Percentiles rank a stretch among this genome's conserved stretches.
Evolutionary conservation across 371 early-diverging fungal species (phyloP).

Genomic region (Catenaria anguillulae): DNA sequence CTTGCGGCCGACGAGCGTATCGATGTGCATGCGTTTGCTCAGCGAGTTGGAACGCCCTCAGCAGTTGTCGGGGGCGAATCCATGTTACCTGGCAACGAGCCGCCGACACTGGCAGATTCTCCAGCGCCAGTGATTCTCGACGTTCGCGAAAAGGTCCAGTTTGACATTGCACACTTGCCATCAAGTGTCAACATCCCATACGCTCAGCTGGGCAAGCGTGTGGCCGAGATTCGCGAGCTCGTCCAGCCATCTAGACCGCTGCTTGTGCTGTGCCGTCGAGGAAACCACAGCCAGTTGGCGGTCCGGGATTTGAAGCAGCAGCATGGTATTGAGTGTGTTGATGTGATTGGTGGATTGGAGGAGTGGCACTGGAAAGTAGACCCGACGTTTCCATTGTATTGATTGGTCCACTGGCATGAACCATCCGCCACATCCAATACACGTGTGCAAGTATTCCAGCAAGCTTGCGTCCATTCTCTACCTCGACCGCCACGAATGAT

Average conservation of each 20-base stretch:
- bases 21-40: constrained; percentile 7
- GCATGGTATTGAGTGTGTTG: constrained; percentile 29
- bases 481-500: too few relatives aligned
- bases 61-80: background rate
- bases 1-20: constrained; percentile 11
- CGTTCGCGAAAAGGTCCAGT: constrained; percentile 69
- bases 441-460: too few relatives aligned
- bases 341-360: constrained; percentile 68
- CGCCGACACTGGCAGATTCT: too few relatives aligned
- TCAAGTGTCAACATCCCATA: constrained; percentile 42
- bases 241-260: constrained; percentile 9
- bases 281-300: constrained; percentile 82
- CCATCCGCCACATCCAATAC: too few relatives aligned
- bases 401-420: too few relatives aligned
- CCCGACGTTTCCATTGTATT: constrained; percentile 67
- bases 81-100: too few relatives aligned
- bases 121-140: constrained; percentile 42
- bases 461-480: too few relatives aligned
- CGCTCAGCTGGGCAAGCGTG: constrained; percentile 15
- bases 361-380: constrained; percentile 66
- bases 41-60: constrained; percentile 5
- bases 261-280: constrained; percentile 73
- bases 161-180: constrained; percentile 61
- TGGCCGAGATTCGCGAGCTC: constrained; percentile 24
- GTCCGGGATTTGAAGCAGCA: constrained; percentile 42